These are phyloP conservation scores for Yarrowia sp. DNA, from an alignment of 805 yeast species.

Conservation along the genomic window DNA sequence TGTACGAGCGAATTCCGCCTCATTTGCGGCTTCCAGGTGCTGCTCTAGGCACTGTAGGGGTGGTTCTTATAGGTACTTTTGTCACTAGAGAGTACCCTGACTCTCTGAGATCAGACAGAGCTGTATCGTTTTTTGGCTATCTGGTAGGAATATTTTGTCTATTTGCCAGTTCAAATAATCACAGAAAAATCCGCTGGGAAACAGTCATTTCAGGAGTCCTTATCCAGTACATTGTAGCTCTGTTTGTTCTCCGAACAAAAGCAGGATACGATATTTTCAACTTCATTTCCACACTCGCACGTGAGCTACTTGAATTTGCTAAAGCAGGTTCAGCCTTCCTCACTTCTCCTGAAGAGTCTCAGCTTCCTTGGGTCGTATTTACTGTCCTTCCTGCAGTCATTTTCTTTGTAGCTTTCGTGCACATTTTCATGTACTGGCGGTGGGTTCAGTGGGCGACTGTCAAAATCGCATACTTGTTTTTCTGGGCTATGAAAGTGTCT, in stretches of 20 bases:
- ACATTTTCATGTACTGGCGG: conserved; percentile 58
- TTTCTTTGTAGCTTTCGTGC: conserved; percentile 61
- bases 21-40: conserved; percentile 47
- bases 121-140: conserved; percentile 56
- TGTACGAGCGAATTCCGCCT: conserved; percentile 42
- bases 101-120: conserved; percentile 52
- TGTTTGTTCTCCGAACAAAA: conserved; percentile 58
- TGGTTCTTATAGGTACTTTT: conserved; percentile 54
- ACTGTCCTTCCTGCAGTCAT: conserved; percentile 59
- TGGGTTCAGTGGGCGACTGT: conserved; percentile 57
- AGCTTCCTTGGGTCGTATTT: conserved; percentile 51
- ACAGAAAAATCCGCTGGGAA: conserved; percentile 52
- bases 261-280: conserved; percentile 62
- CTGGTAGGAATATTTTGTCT: conserved; percentile 48
- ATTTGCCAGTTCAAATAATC: conserved; percentile 47
- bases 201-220: conserved; percentile 60
- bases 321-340: conserved; percentile 60
- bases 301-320: conserved; percentile 56
- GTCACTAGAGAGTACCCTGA: conserved; percentile 47
- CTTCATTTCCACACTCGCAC: conserved; percentile 56
- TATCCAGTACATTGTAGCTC: conserved; percentile 57
- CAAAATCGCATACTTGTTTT: conserved; percentile 56
- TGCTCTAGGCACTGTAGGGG: conserved; percentile 46
- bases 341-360: conserved; percentile 44
- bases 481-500: conserved; percentile 56